Base-by-base conservation (phyloP, 176 grass and related monocot genomes). In the Hsuehochloa calcarea region DNA sequence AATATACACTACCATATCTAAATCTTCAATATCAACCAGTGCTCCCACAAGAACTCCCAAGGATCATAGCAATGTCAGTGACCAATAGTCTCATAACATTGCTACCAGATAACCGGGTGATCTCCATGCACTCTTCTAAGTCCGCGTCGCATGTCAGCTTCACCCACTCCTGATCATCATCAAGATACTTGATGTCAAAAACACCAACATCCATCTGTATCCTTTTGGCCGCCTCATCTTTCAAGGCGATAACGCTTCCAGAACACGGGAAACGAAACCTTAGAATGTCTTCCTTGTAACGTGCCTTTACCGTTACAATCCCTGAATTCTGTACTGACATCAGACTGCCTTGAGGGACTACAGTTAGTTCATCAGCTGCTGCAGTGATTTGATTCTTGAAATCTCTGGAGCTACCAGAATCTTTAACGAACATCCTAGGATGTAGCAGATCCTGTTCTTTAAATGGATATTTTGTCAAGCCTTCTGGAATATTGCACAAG, bases 121-220 rank as follows among this genome's bases (percentile, higher is more conserved):
- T 92, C 68, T 95, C 93, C 62, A 90, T 63, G 85, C 93, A 95
- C 27, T 95, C 90, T 68, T 90, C 87, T 50, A 95, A 78, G 77
- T 95, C 93, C 15, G 88, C 82, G 63, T 86, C 51, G 20, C 90
- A 90, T 5, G 88, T 72, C 82, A 95, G 60, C 46, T 87, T 90
- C 66, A 95, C 93, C 88, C 93, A 95, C 58, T 95, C 88, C 52
- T 86, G 81, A 80, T 95, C 93, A 74, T 95, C 93, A 68, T 92
- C 93, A 58, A 95, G 77, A 79, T 90, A 92, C 78, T 84, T 95
- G 65, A 92, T 86, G 63, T 86, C 85, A 50, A 94, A 94, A 43
- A 70, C 61, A 23, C 78, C 90, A 81, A 90, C 80, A 34, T 92
- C 93, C 55, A 92, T 37, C 23, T 65, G 70, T 51, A 90, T 64